These are phyloP conservation scores for Penicillium sumatraense DNA, from an alignment of 2,329 filamentous ascomycete genomes.

Conservation along the genomic window DNA sequence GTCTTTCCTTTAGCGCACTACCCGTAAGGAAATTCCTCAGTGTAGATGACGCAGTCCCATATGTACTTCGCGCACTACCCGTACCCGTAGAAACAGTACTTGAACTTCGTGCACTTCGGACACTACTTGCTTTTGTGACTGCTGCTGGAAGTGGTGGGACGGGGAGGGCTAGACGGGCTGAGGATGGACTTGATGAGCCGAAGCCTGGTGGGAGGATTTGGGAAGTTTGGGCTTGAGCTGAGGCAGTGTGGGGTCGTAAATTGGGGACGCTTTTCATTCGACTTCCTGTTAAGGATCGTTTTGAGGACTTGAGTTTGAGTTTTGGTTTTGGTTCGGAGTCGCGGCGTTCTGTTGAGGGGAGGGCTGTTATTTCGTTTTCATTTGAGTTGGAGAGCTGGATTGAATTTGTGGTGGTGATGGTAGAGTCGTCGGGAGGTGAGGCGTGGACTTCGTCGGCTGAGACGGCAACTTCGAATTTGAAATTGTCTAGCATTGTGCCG, in stretches of 20 bases:
- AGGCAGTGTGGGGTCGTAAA: slow-evolving; percentile 33
- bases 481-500: slow-evolving; percentile 42
- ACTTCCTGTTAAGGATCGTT: not conserved
- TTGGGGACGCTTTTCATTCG: slow-evolving; percentile 25
- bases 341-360: slow-evolving; percentile 18
- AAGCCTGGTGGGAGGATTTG: slow-evolving; percentile 30
- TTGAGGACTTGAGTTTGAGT: slow-evolving; percentile 14
- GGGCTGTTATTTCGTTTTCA: slow-evolving; percentile 8
- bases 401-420: too few species aligned
- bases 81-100: slow-evolving; percentile 41
- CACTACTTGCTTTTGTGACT: slow-evolving; percentile 36
- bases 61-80: slow-evolving; percentile 41
- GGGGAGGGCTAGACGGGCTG: slow-evolving; percentile 35
- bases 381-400: slow-evolving; percentile 20
- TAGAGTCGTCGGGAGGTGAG: slow-evolving; percentile 22
- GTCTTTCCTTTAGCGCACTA: slow-evolving; percentile 34
- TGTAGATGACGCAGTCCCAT: slow-evolving; percentile 41
- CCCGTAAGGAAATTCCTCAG: slow-evolving; percentile 40
- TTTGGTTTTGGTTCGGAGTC: slow-evolving; percentile 10
- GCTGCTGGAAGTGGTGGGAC: slow-evolving; percentile 35
- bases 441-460: slow-evolving; percentile 32
- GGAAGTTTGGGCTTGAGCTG: slow-evolving; percentile 27
- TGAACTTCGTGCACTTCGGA: slow-evolving; percentile 43
- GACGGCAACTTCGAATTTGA: slow-evolving; percentile 41
- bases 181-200: slow-evolving; percentile 21